Evolutionary conservation across 1,139 yeast species (phyloP), one percentile per base, ranked within the genome.

Genomic region (Sugiyamaella novakii): DNA sequence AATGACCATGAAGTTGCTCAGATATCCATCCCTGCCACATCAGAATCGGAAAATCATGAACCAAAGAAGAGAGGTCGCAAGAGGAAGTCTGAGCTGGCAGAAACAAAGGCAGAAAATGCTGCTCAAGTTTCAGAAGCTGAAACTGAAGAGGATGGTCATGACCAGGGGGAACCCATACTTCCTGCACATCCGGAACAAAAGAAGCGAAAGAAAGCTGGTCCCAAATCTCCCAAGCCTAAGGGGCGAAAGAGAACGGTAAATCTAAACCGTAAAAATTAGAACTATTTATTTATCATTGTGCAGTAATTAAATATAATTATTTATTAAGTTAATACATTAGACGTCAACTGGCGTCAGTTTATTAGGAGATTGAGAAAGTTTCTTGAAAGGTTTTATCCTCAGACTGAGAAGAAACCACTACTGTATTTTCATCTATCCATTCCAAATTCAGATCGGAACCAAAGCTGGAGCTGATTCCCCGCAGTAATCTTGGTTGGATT

Each of bases 221-320:
- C 37, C 19, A 15, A 19, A 21, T n/a, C 29, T n/a, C 11, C 40
- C n/a, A 36, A 22, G 25, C 5, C 37, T 12, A 38, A 38, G 34
- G 43, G 31, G 3, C 24, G 46, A 12, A 34, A 34, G 25, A 36
- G 46, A 24, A 34, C 34, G 14, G 33, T 42, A n/a, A 42, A 42
- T 21, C 27, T 42, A 11, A 42, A 42, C 11, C 46, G 46, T 8
- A 42, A 19, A 24, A 12, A 17, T 18, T 42, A 24, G 25, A 34
- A 33, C 12, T 31, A 28, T 25, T 15, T 41, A 33, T 41, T 21
- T 40, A 11, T 29, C 30, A 24, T 27, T 38, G 34, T 28, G 24
- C 21, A 25, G 22, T 37, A 14, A 11, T 38, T 12, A 38, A 15
- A 19, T 25, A 29, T 14, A 31, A 14, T 30, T 31, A 18, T 38